A percentile compares a stretch with the other conserved stretches of the same genome.
Evolutionary conservation across 1,284 basidiomycete species (phyloP).

Genomic region (Agroathelia rolfsii): DNA sequence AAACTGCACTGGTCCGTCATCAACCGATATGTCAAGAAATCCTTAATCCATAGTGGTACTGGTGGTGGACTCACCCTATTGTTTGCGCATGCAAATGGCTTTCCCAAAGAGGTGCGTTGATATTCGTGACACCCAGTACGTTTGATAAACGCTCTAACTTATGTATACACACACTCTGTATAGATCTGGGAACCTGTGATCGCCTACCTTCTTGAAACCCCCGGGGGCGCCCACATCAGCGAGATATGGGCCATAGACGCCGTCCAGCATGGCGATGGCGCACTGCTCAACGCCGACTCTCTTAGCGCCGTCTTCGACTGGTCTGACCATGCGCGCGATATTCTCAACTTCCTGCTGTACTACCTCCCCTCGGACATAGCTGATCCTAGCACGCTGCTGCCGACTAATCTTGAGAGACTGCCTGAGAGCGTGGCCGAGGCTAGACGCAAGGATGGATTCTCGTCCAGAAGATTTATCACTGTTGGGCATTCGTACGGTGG

Average conservation of each 20-base stretch:
- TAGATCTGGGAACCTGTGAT: conserved; percentile 65
- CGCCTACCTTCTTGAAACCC: conserved; percentile 32
- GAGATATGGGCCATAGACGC: conserved; percentile 79
- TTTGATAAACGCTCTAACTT: background rate
- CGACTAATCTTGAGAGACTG: conserved; percentile 40
- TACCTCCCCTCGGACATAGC: conserved; percentile 49
- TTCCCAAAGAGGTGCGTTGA: conserved; percentile 68
- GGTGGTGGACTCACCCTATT: conserved; percentile 52
- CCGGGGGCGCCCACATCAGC: conserved; percentile 33
- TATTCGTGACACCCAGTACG: background rate
- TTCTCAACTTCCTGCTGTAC: conserved; percentile 58
- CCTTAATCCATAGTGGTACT: too few species aligned
- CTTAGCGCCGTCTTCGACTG: conserved; percentile 55
- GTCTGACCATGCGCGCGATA: conserved; percentile 61
- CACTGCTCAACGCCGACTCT: conserved; percentile 47
- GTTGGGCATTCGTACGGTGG: conserved; percentile 83
- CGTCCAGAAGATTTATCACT: conserved; percentile 41
- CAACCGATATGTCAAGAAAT: conserved; percentile 41
- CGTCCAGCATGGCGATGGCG: conserved; percentile 70
- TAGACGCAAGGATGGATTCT: conserved; percentile 36
- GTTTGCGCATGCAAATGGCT: conserved; percentile 72
- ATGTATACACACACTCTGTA: background rate
- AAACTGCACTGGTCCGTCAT: conserved; percentile 42
- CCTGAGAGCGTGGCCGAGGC: conserved; percentile 27
- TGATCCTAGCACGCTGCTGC: conserved; percentile 25